These are phyloP conservation scores for Fusarium sarcochroum DNA, from an alignment of 2,329 filamentous ascomycete genomes.

Conservation along the genomic window DNA sequence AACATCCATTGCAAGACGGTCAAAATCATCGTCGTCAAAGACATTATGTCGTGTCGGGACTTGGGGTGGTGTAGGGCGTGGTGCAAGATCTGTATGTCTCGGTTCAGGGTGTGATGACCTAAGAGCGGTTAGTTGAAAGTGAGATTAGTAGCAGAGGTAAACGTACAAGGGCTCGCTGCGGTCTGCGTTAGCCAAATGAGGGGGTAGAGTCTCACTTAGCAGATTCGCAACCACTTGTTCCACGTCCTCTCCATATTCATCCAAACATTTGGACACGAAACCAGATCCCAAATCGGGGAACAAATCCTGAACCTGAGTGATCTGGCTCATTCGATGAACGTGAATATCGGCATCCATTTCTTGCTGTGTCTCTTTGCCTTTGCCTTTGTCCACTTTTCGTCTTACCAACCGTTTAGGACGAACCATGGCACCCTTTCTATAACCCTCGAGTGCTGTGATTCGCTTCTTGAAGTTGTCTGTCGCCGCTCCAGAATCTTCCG, in stretches of 20 bases:
- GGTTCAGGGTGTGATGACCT: constrained; percentile 50
- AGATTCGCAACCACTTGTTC: constrained; percentile 87
- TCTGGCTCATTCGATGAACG: constrained; percentile 84
- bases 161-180: constrained; percentile 73
- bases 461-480: constrained; percentile 71
- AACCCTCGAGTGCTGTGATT: constrained; percentile 71
- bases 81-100: constrained; percentile 61
- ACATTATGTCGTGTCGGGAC: constrained; percentile 76
- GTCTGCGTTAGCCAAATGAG: constrained; percentile 75
- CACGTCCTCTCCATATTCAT: constrained; percentile 82
- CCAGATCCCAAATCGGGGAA: constrained; percentile 89
- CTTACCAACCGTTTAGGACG: constrained; percentile 66
- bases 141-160: background rate
- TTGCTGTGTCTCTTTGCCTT: constrained; percentile 60
- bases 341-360: constrained; percentile 69
- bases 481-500: constrained; percentile 64
- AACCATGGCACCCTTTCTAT: constrained; percentile 68
- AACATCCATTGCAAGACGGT: constrained; percentile 75
- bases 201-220: constrained; percentile 81
- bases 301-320: constrained; percentile 92
- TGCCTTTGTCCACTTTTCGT: constrained; percentile 76
- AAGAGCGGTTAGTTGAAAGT: constrained; percentile 35
- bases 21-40: constrained; percentile 85
- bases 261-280: constrained; percentile 84
- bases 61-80: constrained; percentile 70